Base-by-base conservation (phyloP, 805 yeast species). In the Monosporozyma yasuniensis region DNA sequence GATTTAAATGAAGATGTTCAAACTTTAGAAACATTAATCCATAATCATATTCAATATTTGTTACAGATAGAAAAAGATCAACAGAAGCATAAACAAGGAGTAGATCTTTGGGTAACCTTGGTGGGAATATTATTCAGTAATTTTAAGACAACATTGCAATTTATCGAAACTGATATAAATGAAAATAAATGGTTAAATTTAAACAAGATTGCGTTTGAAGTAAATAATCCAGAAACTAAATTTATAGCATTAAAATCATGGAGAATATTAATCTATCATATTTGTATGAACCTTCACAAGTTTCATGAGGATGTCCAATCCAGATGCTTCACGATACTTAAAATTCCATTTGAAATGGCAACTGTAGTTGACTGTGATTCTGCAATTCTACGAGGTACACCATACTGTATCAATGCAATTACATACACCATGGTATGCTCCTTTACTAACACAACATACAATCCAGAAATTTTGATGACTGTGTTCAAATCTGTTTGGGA, bases 61-160 rank as follows among this genome's bases (percentile, higher is more conserved):
- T 50, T 61, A 9, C 18, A 50, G 1, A 49, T 32, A 9, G 56
- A 55, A 41, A 47, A 53, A 4, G 35, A 32, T 32, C 35, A 32
- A 3, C 14, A 14, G 11, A 63, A 61, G 28, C 53, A 49, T 21
- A 65, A 62, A 47, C 41, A 59, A 2, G 63, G 64, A 4, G 54
- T 57, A 53, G 67, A 64, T 48, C 47, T 62, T 37, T 65, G 69
- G 69, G 30, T 64, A 11, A 58, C 64, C 2, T 44, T 58, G 45
- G 52, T 53, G 3, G 67, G 66, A 2, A 50, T 65, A 28, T 47
- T 65, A 25, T 62, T 53, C 48, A 59, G 56, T 41, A 54, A 52
- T 21, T 27, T 44, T 2, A 44, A 50, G 12, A 50, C 45, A 3
- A 34, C 58, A 3, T 21, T 44, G 4, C 35, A 49, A 5, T 38